Conservation (phyloP, 2,329 filamentous ascomycete genomes). For the Xylariaceae sp. region DNA sequence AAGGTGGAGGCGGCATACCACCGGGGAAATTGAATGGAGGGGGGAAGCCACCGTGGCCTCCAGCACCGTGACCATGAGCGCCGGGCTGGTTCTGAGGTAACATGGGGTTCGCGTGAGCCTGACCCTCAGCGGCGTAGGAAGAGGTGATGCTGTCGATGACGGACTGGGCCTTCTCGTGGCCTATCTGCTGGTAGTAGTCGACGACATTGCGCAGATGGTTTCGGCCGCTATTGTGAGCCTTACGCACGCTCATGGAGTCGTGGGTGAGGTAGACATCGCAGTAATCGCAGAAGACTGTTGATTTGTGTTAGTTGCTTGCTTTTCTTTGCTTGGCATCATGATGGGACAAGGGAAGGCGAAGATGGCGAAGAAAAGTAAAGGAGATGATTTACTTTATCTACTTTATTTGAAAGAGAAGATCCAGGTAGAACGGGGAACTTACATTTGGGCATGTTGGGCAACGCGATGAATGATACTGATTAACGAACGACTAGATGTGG, state of each 20-base stretch:
- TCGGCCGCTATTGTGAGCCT: slow-evolving; percentile 93
- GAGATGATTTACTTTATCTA: slow-evolving; percentile 3
- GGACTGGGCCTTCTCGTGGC: slow-evolving; percentile 95
- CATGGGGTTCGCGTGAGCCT: slow-evolving; percentile 81
- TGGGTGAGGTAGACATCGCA: slow-evolving; percentile 99
- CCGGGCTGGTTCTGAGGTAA: slow-evolving; percentile 65
- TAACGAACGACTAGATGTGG: too few species aligned
- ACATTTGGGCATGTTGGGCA: slow-evolving; percentile 79
- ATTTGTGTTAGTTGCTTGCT: slow-evolving; percentile 20
- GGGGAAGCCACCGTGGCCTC: slow-evolving; percentile 37
- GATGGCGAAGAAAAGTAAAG: slow-evolving; percentile 39
- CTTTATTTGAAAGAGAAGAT: slow-evolving; percentile 21
- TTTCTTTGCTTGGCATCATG: slow-evolving; percentile 10
- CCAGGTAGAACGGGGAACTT: slow-evolving; percentile 25
- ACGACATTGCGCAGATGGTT: slow-evolving; percentile 98
- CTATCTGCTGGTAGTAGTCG: slow-evolving; percentile 99
- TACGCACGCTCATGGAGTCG: slow-evolving; percentile 99
- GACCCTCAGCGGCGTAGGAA: slow-evolving; percentile 91
- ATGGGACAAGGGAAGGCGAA: slow-evolving; percentile 16
- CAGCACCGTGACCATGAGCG: slow-evolving; percentile 34
- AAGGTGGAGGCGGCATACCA: slow-evolving; percentile 35
- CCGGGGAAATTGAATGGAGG: slow-evolving; percentile 63
- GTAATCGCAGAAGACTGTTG: slow-evolving; percentile 84
- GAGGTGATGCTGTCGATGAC: slow-evolving; percentile 98
- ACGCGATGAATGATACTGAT: background rate